Conservation (phyloP, 495 filamentous ascomycete genomes). For the Cairneyella variabilis region DNA sequence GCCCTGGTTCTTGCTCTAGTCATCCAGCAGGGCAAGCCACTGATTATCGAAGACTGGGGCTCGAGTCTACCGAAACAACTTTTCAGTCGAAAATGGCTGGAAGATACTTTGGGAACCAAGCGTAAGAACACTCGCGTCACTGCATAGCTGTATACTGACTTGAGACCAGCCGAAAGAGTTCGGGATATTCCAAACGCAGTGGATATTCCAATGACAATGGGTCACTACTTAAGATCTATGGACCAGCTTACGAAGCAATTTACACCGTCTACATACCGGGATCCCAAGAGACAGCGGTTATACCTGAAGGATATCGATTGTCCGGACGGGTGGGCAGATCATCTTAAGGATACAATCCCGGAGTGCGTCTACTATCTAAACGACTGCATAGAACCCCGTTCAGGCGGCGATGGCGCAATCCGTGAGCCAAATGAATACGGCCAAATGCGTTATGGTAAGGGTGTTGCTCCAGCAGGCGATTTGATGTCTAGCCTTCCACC, state of each 20-base stretch:
- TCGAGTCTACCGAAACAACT: slow-evolving; percentile 61
- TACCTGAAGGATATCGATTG: slow-evolving; percentile 97
- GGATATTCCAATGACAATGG: slow-evolving; percentile 74
- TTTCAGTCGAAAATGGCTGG: slow-evolving; percentile 78
- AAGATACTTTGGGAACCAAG: slow-evolving; percentile 66
- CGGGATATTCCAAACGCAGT: slow-evolving; percentile 66
- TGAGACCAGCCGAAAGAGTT: slow-evolving; percentile 52
- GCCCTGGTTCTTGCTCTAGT: slow-evolving; percentile 75
- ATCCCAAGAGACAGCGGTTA: slow-evolving; percentile 71
- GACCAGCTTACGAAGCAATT: slow-evolving; percentile 71
- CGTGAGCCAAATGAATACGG: slow-evolving; percentile 42
- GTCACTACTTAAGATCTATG: slow-evolving; percentile 86
- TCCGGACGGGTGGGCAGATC: slow-evolving; percentile 75
- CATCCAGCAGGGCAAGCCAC: slow-evolving; percentile 74
- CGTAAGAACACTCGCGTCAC: slow-evolving; percentile 41
- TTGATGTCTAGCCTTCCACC: slow-evolving; percentile 89
- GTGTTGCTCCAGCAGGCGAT: slow-evolving; percentile 69
- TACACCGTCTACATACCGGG: slow-evolving; percentile 60
- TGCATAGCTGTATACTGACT: background rate
- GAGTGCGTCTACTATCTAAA: slow-evolving; percentile 82
- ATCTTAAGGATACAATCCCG: slow-evolving; percentile 72
- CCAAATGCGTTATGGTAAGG: slow-evolving; percentile 26
- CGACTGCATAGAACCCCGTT: slow-evolving; percentile 56
- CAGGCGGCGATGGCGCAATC: slow-evolving; percentile 42
- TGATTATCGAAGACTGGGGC: slow-evolving; percentile 84